Base-by-base conservation (phyloP, 257 asterid genomes). In the Gardenia jasminoides region DNA sequence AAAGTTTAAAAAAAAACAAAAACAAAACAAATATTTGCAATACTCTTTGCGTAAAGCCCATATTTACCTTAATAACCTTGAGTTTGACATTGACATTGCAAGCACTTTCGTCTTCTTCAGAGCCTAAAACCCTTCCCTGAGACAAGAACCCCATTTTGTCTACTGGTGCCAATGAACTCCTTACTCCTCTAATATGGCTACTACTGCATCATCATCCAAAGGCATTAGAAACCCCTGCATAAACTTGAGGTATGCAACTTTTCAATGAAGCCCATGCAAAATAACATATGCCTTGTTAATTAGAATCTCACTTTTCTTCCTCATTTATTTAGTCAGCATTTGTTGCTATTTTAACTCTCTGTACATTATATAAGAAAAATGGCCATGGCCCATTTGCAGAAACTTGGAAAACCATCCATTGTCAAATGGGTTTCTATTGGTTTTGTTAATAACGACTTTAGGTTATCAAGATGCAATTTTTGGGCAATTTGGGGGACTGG, bases 311-410 rank as follows among this genome's bases (percentile, higher is more conserved):
- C 48, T 28, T 22, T 7, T 15, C n/a, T 10, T 74, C 69, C 56
- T 44, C 72, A 33, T 50, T 58, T 31, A 7, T 69, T 64, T 80
- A 52, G 74, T 78, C 70, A 67, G 72, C n/a, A 13, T 62, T 31
- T 11, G 19, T 75, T 43, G 56, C 47, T 59, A 61, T 24, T 72
- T 70, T 70, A 19, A 41, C 50, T n/a, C 26, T 39, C 20, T 41
- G 43, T 41, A n/a, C 43, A 65, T 44, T 22, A 22, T 13, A 10
- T 66, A 48, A 31, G 30, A 39, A 77, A 61, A 62, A n/a, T 68
- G 70, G 70, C 80, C 67, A 89, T 92, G 96, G 81, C 80, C 83
- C 81, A 76, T 80, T 81, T 85, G 46, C 89, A 70, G 84, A 92
- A 79, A 48, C 80, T 80, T 71, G 81, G 83, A 70, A 68, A n/a